phyloP scores from a whole-genome alignment of 495 filamentous ascomycete species.

The Penicillium robsamsonii region DNA sequence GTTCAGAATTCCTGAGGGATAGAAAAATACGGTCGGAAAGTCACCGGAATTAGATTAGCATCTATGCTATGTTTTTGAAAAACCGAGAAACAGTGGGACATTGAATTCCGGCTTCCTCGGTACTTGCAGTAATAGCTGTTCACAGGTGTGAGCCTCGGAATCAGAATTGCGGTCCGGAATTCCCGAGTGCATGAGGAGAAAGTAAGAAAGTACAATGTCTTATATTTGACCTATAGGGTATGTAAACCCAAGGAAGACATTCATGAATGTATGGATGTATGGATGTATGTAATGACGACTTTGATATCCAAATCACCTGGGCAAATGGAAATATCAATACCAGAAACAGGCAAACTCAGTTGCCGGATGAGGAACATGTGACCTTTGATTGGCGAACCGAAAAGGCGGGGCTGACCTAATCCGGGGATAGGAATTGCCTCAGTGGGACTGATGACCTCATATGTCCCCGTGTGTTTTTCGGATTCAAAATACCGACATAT shows the following conservation, averaged over 20 bases:
- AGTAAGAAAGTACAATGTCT: neutral
- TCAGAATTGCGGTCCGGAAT: slow-evolving; percentile 5
- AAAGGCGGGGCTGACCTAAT: slow-evolving; percentile 9
- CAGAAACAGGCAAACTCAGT: slow-evolving; percentile 14
- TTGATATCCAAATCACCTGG: neutral
- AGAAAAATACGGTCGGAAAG: slow-evolving; percentile 3
- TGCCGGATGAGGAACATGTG: slow-evolving; percentile 17
- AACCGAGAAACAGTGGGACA: neutral
- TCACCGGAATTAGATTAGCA: neutral
- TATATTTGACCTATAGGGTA: neutral
- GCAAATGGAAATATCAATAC: neutral
- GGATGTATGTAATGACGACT: neutral
- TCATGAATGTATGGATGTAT: no score
- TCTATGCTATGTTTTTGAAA: neutral
- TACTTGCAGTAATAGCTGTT: neutral
- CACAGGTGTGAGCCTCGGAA: slow-evolving; percentile 4
- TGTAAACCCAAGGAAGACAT: neutral
- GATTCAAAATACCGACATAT: slow-evolving; percentile 24
- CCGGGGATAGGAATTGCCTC: slow-evolving; percentile 17
- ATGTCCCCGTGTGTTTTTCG: neutral
- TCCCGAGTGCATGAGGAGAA: slow-evolving; percentile 1
- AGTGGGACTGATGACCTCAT: slow-evolving; percentile 21
- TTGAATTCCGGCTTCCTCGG: slow-evolving; percentile 4
- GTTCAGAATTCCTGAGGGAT: neutral
- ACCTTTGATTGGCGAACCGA: slow-evolving; percentile 22